Conservation (phyloP, 345 rosid species). For the Citrus australasica region DNA sequence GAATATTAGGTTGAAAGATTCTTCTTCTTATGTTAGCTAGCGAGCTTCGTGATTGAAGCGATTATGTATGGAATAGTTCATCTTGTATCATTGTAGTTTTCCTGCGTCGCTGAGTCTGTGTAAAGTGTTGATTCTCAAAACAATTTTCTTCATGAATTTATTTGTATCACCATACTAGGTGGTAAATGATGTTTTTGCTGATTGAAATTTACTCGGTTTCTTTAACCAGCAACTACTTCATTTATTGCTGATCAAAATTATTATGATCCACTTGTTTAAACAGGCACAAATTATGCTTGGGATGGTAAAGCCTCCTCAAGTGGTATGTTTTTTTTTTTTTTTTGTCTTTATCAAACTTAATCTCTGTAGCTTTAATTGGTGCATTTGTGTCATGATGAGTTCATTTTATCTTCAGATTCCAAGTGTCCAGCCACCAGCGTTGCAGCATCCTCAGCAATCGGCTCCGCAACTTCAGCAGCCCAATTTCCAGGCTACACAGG, state of each 20-base stretch:
- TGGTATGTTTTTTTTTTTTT: constrained; percentile 37
- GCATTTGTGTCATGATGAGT: constrained; percentile 10
- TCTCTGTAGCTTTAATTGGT: constrained; percentile 6
- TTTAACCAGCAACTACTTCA: not conserved
- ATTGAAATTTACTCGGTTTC: not conserved
- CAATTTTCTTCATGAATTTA: not conserved
- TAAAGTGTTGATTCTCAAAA: not conserved
- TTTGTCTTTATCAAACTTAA: constrained; percentile 2
- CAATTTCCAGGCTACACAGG: constrained; percentile 43
- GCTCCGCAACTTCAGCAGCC: constrained; percentile 49
- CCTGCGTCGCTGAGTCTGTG: not conserved
- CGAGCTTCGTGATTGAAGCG: not conserved
- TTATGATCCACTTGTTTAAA: constrained; percentile 13
- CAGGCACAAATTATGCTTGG: constrained; percentile 99
- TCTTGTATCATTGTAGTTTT: not conserved
- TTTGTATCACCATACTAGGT: not conserved
- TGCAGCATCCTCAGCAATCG: constrained; percentile 59
- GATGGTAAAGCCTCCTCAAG: constrained; percentile 95
- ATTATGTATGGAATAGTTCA: not conserved
- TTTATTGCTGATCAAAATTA: constrained; percentile 1
- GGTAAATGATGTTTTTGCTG: not conserved
- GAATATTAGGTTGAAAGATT: no score
- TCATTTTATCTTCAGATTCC: constrained; percentile 50
- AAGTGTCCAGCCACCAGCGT: constrained; percentile 48
- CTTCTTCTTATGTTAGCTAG: not conserved